Base-by-base conservation (phyloP, 2,329 filamentous ascomycete species). In the Microcera coccophila region DNA sequence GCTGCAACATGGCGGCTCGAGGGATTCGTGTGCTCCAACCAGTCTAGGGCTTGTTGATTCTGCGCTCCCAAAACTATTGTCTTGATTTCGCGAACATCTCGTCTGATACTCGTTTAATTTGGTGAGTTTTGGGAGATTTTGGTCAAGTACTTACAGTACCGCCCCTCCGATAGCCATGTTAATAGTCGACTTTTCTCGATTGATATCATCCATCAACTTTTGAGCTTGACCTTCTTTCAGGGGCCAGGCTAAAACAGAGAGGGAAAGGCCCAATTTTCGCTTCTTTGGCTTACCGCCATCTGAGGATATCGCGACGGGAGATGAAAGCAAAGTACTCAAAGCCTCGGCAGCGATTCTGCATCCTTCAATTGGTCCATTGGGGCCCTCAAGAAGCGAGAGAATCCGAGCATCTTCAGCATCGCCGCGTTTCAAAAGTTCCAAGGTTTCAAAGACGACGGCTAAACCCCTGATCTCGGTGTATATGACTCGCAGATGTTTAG, bases 401-500 rank as follows among this genome's bases (percentile, higher is more conserved):
- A 34, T 39, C 17, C 5, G 9, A 12, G 38, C 38, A 11, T 39
- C 38, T n/a, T 39, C n/a, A 4, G 29, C 14, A 24, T 39, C 38
- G 11, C 20, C 24, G 15, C 8, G 8, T 4, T 33, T 8, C 29
- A 39, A 24, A 14, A 24, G 24, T 16, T 26, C 17, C 4, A 39
- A 5, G 5, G 26, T 28, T n/a, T 24, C 16, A 3, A 39, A 28
- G 3, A 39, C 28, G 38, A 18, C 19, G 7, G 14, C 20, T 3
- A 39, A 19, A 5, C 26, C 20, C n/a, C 24, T 19, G 3, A 31
- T 39, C 15, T 39, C 38, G 19, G 33, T 16, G 3, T 15, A 34
- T 21, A 39, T 33, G 26, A 22, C n/a, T 17, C 38, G 38, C n/a
- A 39, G 38, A 10, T 39, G 17, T 34, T 31, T 39, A 28, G 38